Evolutionary conservation across 441 rosid genomes (phyloP).

Genomic region (Manihot esculenta): DNA sequence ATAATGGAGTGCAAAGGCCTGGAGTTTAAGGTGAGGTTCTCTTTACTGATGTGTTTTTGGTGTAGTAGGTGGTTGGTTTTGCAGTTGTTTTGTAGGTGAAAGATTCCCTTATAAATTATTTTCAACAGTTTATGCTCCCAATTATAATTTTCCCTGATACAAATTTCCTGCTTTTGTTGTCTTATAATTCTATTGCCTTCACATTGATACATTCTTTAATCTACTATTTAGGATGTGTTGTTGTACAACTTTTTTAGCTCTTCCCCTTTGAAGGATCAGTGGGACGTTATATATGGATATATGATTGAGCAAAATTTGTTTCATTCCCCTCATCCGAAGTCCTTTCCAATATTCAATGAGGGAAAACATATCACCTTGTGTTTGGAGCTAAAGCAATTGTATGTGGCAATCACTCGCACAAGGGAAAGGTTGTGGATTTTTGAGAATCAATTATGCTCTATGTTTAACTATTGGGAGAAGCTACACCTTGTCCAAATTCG

Average conservation of each 20-base stretch:
- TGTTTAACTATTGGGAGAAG: constrained; percentile 47
- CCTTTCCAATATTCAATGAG: constrained; percentile 35
- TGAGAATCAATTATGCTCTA: constrained; percentile 34
- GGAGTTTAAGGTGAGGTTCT: constrained; percentile 50
- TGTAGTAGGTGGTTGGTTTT: background rate
- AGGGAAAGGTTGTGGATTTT: constrained; percentile 56
- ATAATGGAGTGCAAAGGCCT: constrained; percentile 56
- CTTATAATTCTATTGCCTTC: background rate
- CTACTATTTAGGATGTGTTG: constrained; percentile 43
- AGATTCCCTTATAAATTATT: too few relatives aligned
- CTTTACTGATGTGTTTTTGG: background rate
- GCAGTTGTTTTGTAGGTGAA: too few relatives aligned
- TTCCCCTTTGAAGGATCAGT: constrained; percentile 41
- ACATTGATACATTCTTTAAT: background rate
- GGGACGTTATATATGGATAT: constrained; percentile 50
- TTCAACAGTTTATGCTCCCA: background rate
- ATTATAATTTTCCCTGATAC: background rate
- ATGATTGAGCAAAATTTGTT: constrained; percentile 40
- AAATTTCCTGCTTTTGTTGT: background rate
- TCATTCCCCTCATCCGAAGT: constrained; percentile 8
- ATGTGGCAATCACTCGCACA: constrained; percentile 58
- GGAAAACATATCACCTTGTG: constrained; percentile 44
- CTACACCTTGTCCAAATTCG: constrained; percentile 35
- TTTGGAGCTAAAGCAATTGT: constrained; percentile 57
- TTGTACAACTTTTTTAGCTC: constrained; percentile 52